Conservation (phyloP, 1,139 yeast genomes). For the Pichia terricola region DNA sequence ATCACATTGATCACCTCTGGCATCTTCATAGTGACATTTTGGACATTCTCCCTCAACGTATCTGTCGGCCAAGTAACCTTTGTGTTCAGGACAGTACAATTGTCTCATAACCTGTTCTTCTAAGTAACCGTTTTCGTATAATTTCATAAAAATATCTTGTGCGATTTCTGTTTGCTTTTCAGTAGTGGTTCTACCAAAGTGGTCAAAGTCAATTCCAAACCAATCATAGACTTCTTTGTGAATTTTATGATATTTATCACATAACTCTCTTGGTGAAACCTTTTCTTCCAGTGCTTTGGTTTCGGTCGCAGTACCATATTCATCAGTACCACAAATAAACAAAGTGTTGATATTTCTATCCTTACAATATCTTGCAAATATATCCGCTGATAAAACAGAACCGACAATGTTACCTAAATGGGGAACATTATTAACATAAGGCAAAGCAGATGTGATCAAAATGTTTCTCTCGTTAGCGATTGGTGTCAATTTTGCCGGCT, state of each 20-base stretch:
- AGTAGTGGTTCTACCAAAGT: conserved; percentile 95
- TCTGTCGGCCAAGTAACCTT: conserved; percentile 90
- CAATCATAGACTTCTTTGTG: conserved; percentile 90
- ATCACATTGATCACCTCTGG: conserved; percentile 99
- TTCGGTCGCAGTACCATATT: conserved; percentile 98
- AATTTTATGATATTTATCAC: conserved; percentile 80
- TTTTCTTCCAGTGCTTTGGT: conserved; percentile 95
- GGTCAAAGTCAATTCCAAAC: conserved; percentile 92
- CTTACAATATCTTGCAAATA: conserved; percentile 83
- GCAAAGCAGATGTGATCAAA: conserved; percentile 89
- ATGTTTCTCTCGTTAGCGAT: conserved; percentile 52
- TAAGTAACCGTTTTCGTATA: conserved; percentile 63
- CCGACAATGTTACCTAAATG: conserved; percentile 97
- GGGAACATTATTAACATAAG: conserved; percentile 96
- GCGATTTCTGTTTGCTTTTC: conserved; percentile 88
- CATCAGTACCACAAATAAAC: conserved; percentile 94
- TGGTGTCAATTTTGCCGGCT: conserved; percentile 19
- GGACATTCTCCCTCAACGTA: conserved; percentile 98
- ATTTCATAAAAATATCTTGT: conserved; percentile 77
- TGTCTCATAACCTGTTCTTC: conserved; percentile 87
- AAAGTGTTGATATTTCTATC: conserved; percentile 81
- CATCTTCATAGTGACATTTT: conserved; percentile 87
- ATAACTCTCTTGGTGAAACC: conserved; percentile 75
- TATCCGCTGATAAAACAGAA: conserved; percentile 89
- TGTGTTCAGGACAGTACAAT: conserved; percentile 81